Evolutionary conservation across 2,329 filamentous ascomycete genomes (phyloP), one percentile per base, ranked within the genome.

Genomic region (Thelonectria discophora): DNA sequence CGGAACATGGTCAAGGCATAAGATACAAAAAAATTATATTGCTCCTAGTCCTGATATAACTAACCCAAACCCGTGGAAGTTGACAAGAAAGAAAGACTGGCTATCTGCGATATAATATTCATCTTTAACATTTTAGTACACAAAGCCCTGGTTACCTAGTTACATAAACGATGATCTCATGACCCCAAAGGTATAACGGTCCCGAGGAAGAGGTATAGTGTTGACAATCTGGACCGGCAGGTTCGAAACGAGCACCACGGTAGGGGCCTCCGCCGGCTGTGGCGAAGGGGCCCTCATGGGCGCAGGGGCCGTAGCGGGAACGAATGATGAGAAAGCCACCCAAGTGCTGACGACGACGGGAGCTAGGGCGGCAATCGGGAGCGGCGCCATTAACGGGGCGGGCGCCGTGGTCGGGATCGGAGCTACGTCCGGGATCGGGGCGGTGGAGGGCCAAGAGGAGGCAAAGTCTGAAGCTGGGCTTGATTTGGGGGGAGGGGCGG

Each of bases 261-360:
- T 53, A 21, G 66, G 68, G 3, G 49, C 58, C 7, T 39, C 54
- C 27, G 30, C 55, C 3, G 57, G 60, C 24, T 39, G 47, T 12
- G 65, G 67, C 3, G 53, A 13, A 8, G 54, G 45, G 18, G 55
- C 57, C 24, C 17, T 32, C 4, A 6, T 13, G 17, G 68, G 66
- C 1, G 48, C 20, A 1, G 60, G 42, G 1, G 53, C 57, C 5
- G 54, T 40, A 11, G 43, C 30, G 5, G 68, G 64, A 5, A 24
- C 21, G 6, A 24, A 6, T 3, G 42, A 21, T 1, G 69, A 34
- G 17, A 45, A 60, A 15, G 52, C 58, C 1, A 39, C 24, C 40
- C 69, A 37, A 2, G 55, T 58, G 2, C 45, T 43, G 3, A 47
- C 58, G 10, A 70, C 57, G 3, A 64, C 59, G 4, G 68, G 68